phyloP scores from a whole-genome alignment of 176 grass and related monocot genomes.

The Alloteropsis semialata region DNA sequence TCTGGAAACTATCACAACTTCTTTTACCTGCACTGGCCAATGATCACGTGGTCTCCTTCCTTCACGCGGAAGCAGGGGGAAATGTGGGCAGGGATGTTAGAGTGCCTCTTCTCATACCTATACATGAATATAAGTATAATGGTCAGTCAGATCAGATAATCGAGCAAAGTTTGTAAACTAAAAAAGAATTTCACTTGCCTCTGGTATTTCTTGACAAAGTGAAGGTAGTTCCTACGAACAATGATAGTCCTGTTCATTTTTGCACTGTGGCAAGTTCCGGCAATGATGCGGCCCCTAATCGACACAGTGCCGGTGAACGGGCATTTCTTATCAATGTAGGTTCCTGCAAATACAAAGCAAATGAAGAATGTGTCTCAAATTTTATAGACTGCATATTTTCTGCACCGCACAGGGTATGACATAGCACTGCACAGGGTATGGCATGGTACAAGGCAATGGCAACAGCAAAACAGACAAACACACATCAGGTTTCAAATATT shows the following conservation, averaged over 20 bases:
- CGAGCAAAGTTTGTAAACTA: neutral
- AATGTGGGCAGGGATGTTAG: conserved; percentile 39
- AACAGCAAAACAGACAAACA: neutral
- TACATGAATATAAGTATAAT: neutral
- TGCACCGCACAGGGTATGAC: neutral
- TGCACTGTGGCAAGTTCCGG: conserved; percentile 39
- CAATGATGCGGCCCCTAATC: conserved; percentile 38
- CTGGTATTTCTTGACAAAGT: conserved; percentile 45
- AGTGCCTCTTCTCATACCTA: conserved; percentile 48
- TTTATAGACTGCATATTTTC: neutral
- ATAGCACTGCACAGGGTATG: too few species aligned
- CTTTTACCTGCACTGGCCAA: neutral
- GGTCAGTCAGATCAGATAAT: neutral
- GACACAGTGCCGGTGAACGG: conserved; percentile 39
- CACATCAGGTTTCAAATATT: neutral
- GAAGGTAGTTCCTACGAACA: conserved; percentile 40
- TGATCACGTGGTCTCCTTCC: conserved; percentile 39
- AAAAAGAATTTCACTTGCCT: neutral
- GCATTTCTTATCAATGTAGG: conserved; percentile 48
- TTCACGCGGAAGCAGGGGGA: conserved; percentile 37
- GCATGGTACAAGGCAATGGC: too few species aligned
- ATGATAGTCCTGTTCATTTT: conserved; percentile 44
- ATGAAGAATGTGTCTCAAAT: neutral
- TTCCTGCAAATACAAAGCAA: conserved; percentile 14
- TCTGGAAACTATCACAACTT: neutral